These are phyloP conservation scores for Cucumis sativus DNA, from an alignment of 306 rosid genomes.

Conservation along the genomic window DNA sequence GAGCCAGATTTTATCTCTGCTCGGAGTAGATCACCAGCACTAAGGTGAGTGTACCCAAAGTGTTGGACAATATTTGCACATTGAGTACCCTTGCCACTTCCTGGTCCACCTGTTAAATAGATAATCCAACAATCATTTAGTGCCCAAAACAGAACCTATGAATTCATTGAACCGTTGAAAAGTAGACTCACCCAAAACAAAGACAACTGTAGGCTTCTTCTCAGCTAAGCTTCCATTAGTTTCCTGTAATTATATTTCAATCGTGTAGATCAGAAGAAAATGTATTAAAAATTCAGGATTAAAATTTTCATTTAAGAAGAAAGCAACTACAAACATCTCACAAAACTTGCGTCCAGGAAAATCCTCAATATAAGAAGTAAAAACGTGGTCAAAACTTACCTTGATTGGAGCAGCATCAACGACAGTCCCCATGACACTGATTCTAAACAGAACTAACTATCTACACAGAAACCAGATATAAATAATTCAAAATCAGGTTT, in stretches of 20 bases:
- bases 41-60: slow-evolving; percentile 83
- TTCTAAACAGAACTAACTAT: slow-evolving; percentile 10
- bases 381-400: slow-evolving; percentile 29
- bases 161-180: background rate
- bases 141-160: background rate
- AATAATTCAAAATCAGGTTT: background rate
- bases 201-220: slow-evolving; percentile 75
- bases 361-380: slow-evolving; percentile 3
- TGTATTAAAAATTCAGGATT: background rate
- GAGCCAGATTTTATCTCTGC: slow-evolving; percentile 95
- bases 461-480: slow-evolving; percentile 20
- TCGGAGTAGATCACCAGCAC: slow-evolving; percentile 99
- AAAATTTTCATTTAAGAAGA: background rate
- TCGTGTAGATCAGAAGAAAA: background rate
- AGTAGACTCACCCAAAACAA: slow-evolving; percentile 74
- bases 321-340: background rate
- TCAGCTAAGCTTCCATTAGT: slow-evolving; percentile 35
- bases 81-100: slow-evolving; percentile 98
- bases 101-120: slow-evolving; percentile 76
- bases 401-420: slow-evolving; percentile 43
- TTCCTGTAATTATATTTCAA: slow-evolving; percentile 31
- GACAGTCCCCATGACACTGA: slow-evolving; percentile 62
- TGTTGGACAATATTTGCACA: slow-evolving; percentile 66
- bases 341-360: background rate
- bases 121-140: slow-evolving; percentile 12